These are phyloP conservation scores for Alternaria ethzedia DNA, from an alignment of 2,329 filamentous ascomycete species.

Conservation along the genomic window DNA sequence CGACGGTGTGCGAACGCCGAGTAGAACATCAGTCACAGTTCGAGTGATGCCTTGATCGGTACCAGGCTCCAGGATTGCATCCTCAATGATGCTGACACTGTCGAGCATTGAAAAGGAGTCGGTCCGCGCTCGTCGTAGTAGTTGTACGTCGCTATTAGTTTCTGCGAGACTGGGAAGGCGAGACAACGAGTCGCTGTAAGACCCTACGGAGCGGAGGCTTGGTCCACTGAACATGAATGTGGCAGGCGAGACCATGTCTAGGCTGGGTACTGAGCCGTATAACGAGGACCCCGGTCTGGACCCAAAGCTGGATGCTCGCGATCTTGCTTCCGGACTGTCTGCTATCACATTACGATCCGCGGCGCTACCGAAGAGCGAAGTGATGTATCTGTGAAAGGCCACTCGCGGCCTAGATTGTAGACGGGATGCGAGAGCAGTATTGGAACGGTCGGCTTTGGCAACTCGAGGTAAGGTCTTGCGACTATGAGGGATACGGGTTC, in stretches of 20 bases:
- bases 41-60: conserved; percentile 23
- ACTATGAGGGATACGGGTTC: conserved; percentile 2
- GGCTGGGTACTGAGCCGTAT: conserved; percentile 31
- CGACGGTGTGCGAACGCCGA: conserved; percentile 22
- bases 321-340: conserved; percentile 11
- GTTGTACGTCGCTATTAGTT: conserved; percentile 15
- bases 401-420: conserved; percentile 23
- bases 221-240: conserved; percentile 45
- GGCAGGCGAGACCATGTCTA: conserved; percentile 43
- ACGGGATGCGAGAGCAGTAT: conserved; percentile 15
- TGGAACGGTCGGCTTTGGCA: conserved; percentile 17
- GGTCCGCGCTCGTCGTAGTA: conserved; percentile 22
- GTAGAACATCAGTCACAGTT: conserved; percentile 37
- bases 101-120: conserved; percentile 31
- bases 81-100: conserved; percentile 22
- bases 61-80: conserved; percentile 33
- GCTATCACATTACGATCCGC: conserved; percentile 4
- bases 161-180: conserved; percentile 24
- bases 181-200: conserved; percentile 27
- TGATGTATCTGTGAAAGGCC: conserved; percentile 36
- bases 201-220: conserved; percentile 34
- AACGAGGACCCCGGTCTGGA: conserved; percentile 24
- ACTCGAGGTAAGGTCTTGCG: conserved; percentile 11
- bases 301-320: conserved; percentile 28
- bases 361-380: conserved; percentile 33